Conservation (phyloP, 179 eudicot species). For the Beta corolliflora region DNA sequence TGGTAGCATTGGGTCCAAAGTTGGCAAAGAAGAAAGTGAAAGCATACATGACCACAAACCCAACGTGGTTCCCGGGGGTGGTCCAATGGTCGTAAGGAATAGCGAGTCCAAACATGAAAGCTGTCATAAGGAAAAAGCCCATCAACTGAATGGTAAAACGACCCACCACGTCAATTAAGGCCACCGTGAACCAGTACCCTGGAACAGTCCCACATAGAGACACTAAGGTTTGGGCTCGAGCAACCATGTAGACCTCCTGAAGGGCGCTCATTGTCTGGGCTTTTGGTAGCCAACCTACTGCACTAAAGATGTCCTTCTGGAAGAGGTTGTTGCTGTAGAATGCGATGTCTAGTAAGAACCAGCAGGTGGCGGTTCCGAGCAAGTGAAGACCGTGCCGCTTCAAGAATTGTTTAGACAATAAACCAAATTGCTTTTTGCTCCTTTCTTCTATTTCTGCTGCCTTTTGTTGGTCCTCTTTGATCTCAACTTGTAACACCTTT, state of each 20-base stretch:
- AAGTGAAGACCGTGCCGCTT: slow-evolving; percentile 25
- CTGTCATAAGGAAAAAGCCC: slow-evolving; percentile 29
- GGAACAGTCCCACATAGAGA: slow-evolving; percentile 28
- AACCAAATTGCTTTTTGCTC: slow-evolving; percentile 22
- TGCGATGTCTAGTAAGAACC: slow-evolving; percentile 34
- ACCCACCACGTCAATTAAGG: slow-evolving; percentile 22
- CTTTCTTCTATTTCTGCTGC: not conserved
- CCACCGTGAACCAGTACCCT: slow-evolving; percentile 32
- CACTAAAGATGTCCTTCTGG: slow-evolving; percentile 30
- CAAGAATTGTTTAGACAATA: slow-evolving; percentile 16
- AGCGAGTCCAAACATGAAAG: slow-evolving; percentile 26
- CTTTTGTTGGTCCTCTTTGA: slow-evolving; percentile 17
- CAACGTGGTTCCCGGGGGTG: slow-evolving; percentile 20
- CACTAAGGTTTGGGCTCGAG: slow-evolving; percentile 28
- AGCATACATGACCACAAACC: slow-evolving; percentile 30
- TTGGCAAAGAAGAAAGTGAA: slow-evolving; percentile 31
- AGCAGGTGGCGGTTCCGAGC: slow-evolving; percentile 19
- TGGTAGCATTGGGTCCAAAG: slow-evolving; percentile 35
- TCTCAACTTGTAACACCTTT: slow-evolving; percentile 21
- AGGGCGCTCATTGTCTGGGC: slow-evolving; percentile 26
- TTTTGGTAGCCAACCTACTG: slow-evolving; percentile 27
- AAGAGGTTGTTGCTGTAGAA: slow-evolving; percentile 33
- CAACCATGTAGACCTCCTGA: slow-evolving; percentile 31
- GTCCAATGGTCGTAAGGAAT: slow-evolving; percentile 31
- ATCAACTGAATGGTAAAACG: slow-evolving; percentile 26